Evolutionary conservation across 495 filamentous ascomycete genomes (phyloP).

Genomic region (Xylaria bambusicola): DNA sequence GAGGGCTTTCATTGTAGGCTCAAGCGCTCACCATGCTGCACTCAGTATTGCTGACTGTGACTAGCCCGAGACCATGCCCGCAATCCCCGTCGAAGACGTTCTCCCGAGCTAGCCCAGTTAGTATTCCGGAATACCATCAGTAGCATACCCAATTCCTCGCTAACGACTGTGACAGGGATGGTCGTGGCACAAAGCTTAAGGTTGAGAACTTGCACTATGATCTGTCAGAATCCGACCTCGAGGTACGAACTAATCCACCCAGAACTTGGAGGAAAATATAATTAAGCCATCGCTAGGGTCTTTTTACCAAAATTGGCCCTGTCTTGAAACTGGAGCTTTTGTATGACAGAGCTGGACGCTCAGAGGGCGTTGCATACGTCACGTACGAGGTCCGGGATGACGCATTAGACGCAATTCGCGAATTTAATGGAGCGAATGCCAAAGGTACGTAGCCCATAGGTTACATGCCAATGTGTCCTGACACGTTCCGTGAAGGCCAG

Average conservation of each 20-base stretch:
- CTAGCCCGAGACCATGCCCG: conserved; percentile 42
- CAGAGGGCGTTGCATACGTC: conserved; percentile 81
- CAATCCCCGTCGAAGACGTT: conserved; percentile 42
- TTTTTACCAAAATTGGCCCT: conserved; percentile 78
- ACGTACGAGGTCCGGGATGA: conserved; percentile 71
- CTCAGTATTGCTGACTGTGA: conserved; percentile 34
- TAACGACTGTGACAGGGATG: conserved; percentile 37
- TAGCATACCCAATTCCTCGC: conserved; percentile 10
- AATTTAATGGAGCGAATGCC: conserved; percentile 90
- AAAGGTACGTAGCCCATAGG: conserved; percentile 54
- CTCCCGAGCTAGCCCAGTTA: conserved; percentile 56
- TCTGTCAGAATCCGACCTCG: conserved; percentile 80
- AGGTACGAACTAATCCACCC: conserved; percentile 52
- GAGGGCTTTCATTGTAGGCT: conserved; percentile 58
- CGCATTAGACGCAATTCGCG: conserved; percentile 71
- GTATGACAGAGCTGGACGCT: conserved; percentile 91
- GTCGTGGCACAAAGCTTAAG: conserved; percentile 68
- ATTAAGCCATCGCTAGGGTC: conserved; percentile 56
- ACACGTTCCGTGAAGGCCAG: conserved; percentile 55
- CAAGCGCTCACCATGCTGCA: conserved; percentile 19
- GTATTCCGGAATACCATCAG: conserved; percentile 19
- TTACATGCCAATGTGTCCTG: neutral
- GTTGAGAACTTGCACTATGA: conserved; percentile 96
- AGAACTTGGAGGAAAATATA: neutral
- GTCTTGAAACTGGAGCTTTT: conserved; percentile 68